A percentile compares a stretch with the other conserved stretches of the same genome.
phyloP scores from a whole-genome alignment of 2,329 filamentous ascomycete genomes.

The Lachnellula willkommii region DNA sequence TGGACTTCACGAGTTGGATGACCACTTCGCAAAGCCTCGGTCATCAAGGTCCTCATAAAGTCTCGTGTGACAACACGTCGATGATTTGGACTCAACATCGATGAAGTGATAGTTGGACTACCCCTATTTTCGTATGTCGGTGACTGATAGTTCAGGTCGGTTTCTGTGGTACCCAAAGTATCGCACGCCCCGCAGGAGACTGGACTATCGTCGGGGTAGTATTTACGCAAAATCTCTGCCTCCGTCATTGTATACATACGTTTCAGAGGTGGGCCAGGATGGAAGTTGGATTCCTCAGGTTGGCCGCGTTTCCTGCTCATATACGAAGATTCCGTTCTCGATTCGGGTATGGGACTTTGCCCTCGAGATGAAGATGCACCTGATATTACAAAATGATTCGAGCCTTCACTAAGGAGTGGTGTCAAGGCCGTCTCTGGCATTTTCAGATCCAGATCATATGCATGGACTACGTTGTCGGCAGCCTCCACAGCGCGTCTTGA shows the following conservation, averaged over 20 bases:
- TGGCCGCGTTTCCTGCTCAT: slow-evolving; percentile 19
- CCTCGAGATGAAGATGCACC: neutral
- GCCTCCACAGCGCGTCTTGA: slow-evolving; percentile 67
- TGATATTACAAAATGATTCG: neutral
- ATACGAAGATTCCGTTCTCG: slow-evolving; percentile 1
- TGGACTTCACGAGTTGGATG: slow-evolving; percentile 24
- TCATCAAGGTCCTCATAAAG: slow-evolving; percentile 26
- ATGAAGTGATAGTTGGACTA: slow-evolving; percentile 7
- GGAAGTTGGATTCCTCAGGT: slow-evolving; percentile 18
- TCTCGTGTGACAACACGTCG: slow-evolving; percentile 24
- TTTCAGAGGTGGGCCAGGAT: slow-evolving; percentile 25
- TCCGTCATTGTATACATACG: slow-evolving; percentile 24
- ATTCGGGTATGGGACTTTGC: neutral
- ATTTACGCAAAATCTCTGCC: slow-evolving; percentile 13
- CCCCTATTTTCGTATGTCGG: neutral
- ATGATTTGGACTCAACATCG: slow-evolving; percentile 18
- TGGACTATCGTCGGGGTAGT: slow-evolving; percentile 7
- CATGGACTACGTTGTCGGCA: slow-evolving; percentile 70
- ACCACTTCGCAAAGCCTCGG: slow-evolving; percentile 23
- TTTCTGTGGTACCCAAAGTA: neutral
- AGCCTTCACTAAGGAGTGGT: slow-evolving; percentile 14
- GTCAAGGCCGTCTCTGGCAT: slow-evolving; percentile 56
- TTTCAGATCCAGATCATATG: slow-evolving; percentile 70
- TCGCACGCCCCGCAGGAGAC: slow-evolving; percentile 6
- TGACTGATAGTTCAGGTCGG: neutral